Conservation (phyloP, 2,329 filamentous ascomycete genomes). For the Pseudogymnoascus sp. region DNA sequence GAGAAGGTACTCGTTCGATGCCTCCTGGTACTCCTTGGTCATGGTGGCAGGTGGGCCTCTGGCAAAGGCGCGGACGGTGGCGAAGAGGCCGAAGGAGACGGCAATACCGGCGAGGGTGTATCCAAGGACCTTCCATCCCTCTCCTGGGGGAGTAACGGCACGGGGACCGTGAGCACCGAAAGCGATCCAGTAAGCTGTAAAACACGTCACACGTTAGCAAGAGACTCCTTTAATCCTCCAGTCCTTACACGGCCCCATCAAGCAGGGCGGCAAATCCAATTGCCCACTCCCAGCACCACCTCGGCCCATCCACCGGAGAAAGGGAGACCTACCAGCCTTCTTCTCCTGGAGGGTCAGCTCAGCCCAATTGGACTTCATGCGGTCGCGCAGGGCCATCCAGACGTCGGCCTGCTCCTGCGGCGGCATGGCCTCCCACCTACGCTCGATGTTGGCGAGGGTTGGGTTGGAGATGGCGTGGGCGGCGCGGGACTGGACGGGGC, state of each 20-base stretch:
- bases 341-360: slow-evolving; percentile 95
- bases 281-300: background rate
- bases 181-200: slow-evolving; percentile 95
- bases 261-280: background rate
- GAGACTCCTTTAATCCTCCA: too few relatives aligned
- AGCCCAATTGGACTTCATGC: slow-evolving; percentile 97
- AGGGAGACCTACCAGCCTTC: slow-evolving; percentile 75
- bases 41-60: slow-evolving; percentile 72
- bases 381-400: slow-evolving; percentile 96
- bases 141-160: slow-evolving; percentile 71
- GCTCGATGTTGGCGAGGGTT: slow-evolving; percentile 95
- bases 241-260: background rate
- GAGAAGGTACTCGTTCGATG: slow-evolving; percentile 86
- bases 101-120: slow-evolving; percentile 63
- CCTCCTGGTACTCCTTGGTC: slow-evolving; percentile 96
- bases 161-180: slow-evolving; percentile 96
- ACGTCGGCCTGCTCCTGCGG: slow-evolving; percentile 98
- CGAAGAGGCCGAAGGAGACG: slow-evolving; percentile 64
- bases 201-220: slow-evolving; percentile 25
- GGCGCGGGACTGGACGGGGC: slow-evolving; percentile 26
- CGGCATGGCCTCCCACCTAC: slow-evolving; percentile 97
- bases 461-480: slow-evolving; percentile 97
- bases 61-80: slow-evolving; percentile 61
- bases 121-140: slow-evolving; percentile 68
- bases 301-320: background rate